A percentile compares a stretch with the other conserved stretches of the same genome.
These are phyloP conservation scores for Huiozyma sinensis DNA, from an alignment of 805 yeast genomes.

Conservation along the genomic window DNA sequence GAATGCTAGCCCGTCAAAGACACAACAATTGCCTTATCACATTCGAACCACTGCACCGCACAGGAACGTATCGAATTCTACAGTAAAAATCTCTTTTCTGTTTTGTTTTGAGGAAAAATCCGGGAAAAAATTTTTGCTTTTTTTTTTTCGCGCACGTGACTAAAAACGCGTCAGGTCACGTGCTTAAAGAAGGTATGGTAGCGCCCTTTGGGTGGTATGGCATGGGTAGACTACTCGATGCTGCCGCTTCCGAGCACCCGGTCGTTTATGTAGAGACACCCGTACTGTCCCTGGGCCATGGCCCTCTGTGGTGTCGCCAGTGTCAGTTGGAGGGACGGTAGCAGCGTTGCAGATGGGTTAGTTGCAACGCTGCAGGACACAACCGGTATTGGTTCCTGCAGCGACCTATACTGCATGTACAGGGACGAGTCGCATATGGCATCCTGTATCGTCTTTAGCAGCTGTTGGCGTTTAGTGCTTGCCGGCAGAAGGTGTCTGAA, in stretches of 20 bases:
- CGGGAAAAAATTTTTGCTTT: background rate
- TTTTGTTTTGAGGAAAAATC: too few species aligned
- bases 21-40: too few species aligned
- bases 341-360: conserved; percentile 4
- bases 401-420: conserved; percentile 59
- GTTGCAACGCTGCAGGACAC: conserved; percentile 10
- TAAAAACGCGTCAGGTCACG: too few species aligned
- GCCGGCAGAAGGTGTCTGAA: background rate
- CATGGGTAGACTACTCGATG: background rate
- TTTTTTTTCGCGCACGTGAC: background rate
- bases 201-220: background rate
- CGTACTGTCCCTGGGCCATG: conserved; percentile 81
- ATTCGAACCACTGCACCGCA: too few species aligned
- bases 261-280: conserved; percentile 60
- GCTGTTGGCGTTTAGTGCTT: background rate
- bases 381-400: conserved; percentile 48
- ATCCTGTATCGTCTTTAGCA: background rate
- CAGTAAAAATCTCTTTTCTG: too few species aligned
- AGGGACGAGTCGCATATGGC: conserved; percentile 14
- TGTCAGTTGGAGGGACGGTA: conserved; percentile 18
- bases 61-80: too few species aligned
- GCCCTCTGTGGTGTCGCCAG: conserved; percentile 49
- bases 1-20: too few species aligned
- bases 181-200: background rate
- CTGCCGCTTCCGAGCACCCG: conserved; percentile 58